Evolutionary conservation across 331 rosid genomes (phyloP), one percentile per base, ranked within the genome.

Genomic region (Stylosanthes scabra): DNA sequence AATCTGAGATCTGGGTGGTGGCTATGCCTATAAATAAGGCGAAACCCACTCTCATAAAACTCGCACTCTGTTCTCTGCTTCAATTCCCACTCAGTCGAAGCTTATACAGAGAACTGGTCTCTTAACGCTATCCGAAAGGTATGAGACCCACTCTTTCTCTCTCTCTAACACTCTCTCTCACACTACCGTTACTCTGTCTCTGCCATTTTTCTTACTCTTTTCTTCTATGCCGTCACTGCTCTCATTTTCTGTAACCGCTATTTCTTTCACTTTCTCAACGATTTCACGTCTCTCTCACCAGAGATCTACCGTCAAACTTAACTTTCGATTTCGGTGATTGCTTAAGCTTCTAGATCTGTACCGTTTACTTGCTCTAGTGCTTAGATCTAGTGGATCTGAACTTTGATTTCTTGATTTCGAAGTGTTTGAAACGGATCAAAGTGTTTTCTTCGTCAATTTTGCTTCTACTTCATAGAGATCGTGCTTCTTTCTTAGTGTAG

Each of bases 41-140:
- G 80, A 58, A 25, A 61, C 27, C 59, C 40, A 11, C 27, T 14
- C 68, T 72, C 55, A 0, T 46, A 31, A 2, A 6, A 1, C 72
- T 83, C 83, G 87, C 75, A 69, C 78, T 77, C 75, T 57, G 69
- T 71, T 80, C 80, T 76, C 72, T 50, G 74, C 84, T 66, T 80
- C 74, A 66, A 59, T 13, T 12, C 14, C 2, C 51, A 13, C 8
- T 12, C 54, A 46, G 4, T 34, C 11, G 78, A 78, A 45, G 65
- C 66, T 41, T 41, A 49, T 50, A 73, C 61, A 80, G 77, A 72
- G 46, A 71, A 66, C 31, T 41, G 45, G 75, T 83, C 83, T 83
- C 79, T 13, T 50, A 55, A 56, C 70, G 5, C 76, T 70, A 39
- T 13, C 31, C 59, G 3, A 0, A 54, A 75, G 71, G 82, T 62